These are phyloP conservation scores for Lepidium africanum DNA, from an alignment of 345 rosid genomes.

Conservation along the genomic window DNA sequence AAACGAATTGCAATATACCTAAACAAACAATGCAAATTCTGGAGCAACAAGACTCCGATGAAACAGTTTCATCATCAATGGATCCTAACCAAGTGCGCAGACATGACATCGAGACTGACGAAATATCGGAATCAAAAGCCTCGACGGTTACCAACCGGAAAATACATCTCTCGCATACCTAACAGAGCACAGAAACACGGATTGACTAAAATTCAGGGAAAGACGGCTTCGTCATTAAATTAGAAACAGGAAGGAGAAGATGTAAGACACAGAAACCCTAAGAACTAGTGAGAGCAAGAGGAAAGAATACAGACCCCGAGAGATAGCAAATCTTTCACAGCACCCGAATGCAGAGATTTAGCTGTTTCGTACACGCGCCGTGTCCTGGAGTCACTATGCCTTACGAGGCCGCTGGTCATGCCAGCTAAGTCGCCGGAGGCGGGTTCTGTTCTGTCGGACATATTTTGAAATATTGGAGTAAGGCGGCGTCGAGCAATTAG, in stretches of 20 bases:
- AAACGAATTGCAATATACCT: constrained; percentile 68
- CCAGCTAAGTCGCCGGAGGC: not conserved
- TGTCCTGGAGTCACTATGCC: constrained; percentile 18
- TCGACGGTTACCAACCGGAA: constrained; percentile 53
- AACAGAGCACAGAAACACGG: not conserved
- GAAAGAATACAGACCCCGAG: constrained; percentile 36
- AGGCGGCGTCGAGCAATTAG: not conserved
- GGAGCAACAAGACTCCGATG: constrained; percentile 22
- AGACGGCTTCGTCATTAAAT: not conserved
- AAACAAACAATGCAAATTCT: constrained; percentile 60
- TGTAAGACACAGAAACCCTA: not conserved
- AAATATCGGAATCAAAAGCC: constrained; percentile 20
- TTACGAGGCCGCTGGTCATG: constrained; percentile 1
- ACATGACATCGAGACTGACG: constrained; percentile 27
- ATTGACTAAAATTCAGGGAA: not conserved
- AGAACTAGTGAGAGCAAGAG: not conserved
- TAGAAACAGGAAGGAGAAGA: not conserved
- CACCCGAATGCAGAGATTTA: constrained; percentile 45
- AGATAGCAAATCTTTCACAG: constrained; percentile 54
- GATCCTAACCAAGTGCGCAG: constrained; percentile 25
- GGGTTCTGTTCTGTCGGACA: constrained; percentile 31
- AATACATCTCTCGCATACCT: constrained; percentile 78
- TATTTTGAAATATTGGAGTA: constrained; percentile 8
- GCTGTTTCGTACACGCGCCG: constrained; percentile 37
- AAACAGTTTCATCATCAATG: not conserved